Evolutionary conservation across 2,329 filamentous ascomycete species (phyloP).

Genomic region (Daldinia eschscholtzii): DNA sequence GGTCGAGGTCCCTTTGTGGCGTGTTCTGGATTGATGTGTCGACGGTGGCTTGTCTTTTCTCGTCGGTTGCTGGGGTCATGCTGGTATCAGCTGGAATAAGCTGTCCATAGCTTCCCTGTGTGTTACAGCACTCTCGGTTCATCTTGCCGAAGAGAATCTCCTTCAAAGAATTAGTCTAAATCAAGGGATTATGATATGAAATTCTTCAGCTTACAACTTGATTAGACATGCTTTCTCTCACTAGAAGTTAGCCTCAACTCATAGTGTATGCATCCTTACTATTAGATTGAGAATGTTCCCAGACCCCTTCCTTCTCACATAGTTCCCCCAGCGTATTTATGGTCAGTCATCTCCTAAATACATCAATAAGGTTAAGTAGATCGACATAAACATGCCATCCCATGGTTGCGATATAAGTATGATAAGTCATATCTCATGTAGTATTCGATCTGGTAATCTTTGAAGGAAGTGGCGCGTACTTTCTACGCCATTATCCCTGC

Average conservation of each 20-base stretch:
- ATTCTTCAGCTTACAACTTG: slow-evolving; percentile 16
- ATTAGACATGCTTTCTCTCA: not conserved
- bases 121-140: not conserved
- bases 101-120: slow-evolving; percentile 7
- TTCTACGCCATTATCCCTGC: not conserved
- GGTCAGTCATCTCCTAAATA: not conserved
- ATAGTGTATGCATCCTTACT: not conserved
- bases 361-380: not conserved
- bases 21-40: not conserved
- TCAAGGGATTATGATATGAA: not conserved
- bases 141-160: not conserved
- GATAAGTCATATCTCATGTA: slow-evolving; percentile 31
- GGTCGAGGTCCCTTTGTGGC: not conserved
- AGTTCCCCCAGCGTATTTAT: not conserved
- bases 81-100: not conserved
- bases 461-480: not conserved
- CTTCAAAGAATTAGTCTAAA: slow-evolving; percentile 10
- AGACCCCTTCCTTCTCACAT: not conserved
- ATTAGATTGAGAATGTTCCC: not conserved
- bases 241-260: not conserved
- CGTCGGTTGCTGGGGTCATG: not conserved
- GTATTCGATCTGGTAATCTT: slow-evolving; percentile 26
- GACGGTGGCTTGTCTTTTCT: slow-evolving; percentile 7
- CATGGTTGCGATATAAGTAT: slow-evolving; percentile 1
- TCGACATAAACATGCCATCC: not conserved